Conservation (phyloP, 768 basidiomycete species). For the Stropharia rugosoannulata region DNA sequence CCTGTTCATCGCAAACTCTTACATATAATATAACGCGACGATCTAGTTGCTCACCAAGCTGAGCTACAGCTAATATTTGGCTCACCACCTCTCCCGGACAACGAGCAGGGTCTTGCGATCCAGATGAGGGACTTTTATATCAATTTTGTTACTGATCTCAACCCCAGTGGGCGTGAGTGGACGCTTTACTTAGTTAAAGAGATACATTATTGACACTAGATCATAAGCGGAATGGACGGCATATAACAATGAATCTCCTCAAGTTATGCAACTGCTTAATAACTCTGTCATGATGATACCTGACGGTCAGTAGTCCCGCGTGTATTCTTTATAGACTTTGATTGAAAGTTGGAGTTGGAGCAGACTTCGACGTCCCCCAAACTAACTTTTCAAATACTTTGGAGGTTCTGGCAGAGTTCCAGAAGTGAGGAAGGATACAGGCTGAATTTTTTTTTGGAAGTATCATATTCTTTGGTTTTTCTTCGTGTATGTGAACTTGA, state of each 20-base stretch:
- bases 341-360: too few relatives aligned
- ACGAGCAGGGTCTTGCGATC: conserved; percentile 46
- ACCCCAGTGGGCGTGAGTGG: conserved; percentile 51
- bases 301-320: conserved; percentile 40
- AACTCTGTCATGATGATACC: conserved; percentile 53
- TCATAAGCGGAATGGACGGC: conserved; percentile 36
- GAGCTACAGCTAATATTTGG: conserved; percentile 52
- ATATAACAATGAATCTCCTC: conserved; percentile 31
- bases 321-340: too few relatives aligned
- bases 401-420: too few relatives aligned
- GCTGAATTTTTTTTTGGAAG: too few relatives aligned
- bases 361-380: too few relatives aligned
- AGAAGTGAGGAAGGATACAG: too few relatives aligned
- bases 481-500: too few relatives aligned
- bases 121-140: conserved; percentile 53
- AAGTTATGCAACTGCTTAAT: conserved; percentile 49
- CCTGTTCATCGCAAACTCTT: not conserved
- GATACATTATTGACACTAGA: not conserved
- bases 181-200: not conserved
- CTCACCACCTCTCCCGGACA: conserved; percentile 31
- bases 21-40: not conserved
- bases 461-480: too few relatives aligned
- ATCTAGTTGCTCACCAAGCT: conserved; percentile 47
- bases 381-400: too few relatives aligned
- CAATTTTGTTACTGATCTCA: conserved; percentile 54